phyloP scores from a whole-genome alignment of 345 rosid species.

The Eucalyptus cloeziana region DNA sequence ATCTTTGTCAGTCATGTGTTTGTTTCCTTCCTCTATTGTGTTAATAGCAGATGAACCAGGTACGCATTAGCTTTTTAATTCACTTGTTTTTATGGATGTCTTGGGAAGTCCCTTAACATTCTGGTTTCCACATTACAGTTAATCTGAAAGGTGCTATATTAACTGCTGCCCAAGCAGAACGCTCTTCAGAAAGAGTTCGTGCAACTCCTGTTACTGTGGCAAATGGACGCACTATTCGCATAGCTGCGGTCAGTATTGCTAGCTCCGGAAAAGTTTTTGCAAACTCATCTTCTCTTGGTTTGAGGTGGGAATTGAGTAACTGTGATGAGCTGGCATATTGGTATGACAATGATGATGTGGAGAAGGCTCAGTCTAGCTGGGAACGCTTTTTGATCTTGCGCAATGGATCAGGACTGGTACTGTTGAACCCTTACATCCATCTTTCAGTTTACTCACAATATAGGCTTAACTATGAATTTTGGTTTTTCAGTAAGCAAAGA shows the following conservation, averaged over 20 bases:
- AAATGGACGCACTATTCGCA: slow-evolving; percentile 70
- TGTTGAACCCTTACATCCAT: not conserved
- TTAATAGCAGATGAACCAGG: slow-evolving; percentile 87
- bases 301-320: slow-evolving; percentile 68
- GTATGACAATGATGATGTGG: slow-evolving; percentile 41
- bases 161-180: slow-evolving; percentile 49
- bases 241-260: slow-evolving; percentile 73
- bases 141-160: slow-evolving; percentile 50
- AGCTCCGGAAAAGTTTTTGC: slow-evolving; percentile 68
- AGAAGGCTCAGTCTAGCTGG: slow-evolving; percentile 53
- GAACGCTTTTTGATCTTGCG: slow-evolving; percentile 71
- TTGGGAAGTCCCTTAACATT: not conserved
- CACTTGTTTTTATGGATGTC: not conserved
- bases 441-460: not conserved
- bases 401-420: slow-evolving; percentile 80
- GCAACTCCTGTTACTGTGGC: slow-evolving; percentile 66
- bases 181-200: slow-evolving; percentile 39
- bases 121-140: slow-evolving; percentile 21
- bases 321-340: slow-evolving; percentile 70
- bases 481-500: not conserved
- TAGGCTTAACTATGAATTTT: not conserved
- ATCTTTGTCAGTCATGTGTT: slow-evolving; percentile 43
- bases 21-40: slow-evolving; percentile 63
- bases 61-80: slow-evolving; percentile 2
- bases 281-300: slow-evolving; percentile 76